A percentile compares a stretch with the other conserved stretches of the same genome.
phyloP scores from a whole-genome alignment of 2,329 filamentous ascomycete genomes.

The Nigrospora oryzae region DNA sequence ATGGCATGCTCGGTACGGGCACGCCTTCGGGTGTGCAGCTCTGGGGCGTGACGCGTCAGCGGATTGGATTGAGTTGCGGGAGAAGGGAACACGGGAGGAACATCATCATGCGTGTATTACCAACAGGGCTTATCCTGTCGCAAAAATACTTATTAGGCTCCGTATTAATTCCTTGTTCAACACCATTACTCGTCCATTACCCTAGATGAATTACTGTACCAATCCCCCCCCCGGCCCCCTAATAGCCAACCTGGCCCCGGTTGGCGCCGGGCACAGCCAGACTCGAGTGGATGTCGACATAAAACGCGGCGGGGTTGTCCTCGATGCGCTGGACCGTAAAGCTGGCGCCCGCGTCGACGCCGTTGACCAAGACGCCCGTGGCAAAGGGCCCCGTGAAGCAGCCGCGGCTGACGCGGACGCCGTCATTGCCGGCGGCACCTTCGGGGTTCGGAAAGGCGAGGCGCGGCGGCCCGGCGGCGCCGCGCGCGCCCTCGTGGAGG shows the following conservation, averaged over 20 bases:
- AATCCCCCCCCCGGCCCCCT: no score
- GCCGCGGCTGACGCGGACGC: conserved; percentile 11
- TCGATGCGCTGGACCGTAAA: conserved; percentile 39
- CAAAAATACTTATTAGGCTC: no score
- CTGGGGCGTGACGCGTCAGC: no score
- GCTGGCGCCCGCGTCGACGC: conserved; percentile 31
- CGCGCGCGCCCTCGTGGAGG: conserved; percentile 35
- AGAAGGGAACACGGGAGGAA: no score
- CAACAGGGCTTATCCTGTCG: no score
- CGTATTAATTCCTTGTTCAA: no score
- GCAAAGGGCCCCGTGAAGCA: conserved; percentile 29
- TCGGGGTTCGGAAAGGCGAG: conserved; percentile 36
- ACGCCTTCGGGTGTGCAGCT: no score
- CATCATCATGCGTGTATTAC: no score
- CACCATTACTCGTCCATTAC: no score
- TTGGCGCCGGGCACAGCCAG: conserved; percentile 34
- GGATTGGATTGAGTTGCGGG: no score
- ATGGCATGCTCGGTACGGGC: no score
- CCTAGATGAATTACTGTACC: no score
- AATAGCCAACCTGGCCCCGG: conserved; percentile 31
- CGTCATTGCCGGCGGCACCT: conserved; percentile 20
- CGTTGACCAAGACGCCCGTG: conserved; percentile 30
- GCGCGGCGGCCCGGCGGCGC: conserved; percentile 34
- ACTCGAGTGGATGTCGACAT: conserved; percentile 36
- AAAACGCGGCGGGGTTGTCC: conserved; percentile 36